These are phyloP conservation scores for Salix udensis DNA, from an alignment of 345 rosid genomes.

Conservation along the genomic window DNA sequence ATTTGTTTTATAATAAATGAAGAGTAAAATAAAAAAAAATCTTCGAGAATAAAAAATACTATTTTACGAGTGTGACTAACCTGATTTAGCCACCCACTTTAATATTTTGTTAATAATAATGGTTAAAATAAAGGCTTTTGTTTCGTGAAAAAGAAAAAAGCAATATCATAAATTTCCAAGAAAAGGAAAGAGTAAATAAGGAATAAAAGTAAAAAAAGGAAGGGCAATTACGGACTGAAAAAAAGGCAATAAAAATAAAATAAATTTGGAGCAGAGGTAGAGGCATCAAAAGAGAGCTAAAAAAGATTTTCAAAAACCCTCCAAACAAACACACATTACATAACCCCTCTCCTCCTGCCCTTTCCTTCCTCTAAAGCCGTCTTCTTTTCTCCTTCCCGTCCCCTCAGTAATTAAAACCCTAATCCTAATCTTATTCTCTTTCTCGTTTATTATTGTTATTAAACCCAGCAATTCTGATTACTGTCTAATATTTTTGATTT, in stretches of 20 bases:
- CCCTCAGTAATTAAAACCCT: conserved; percentile 20
- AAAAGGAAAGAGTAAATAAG: not conserved
- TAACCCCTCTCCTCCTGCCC: conserved; percentile 9
- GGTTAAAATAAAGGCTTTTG: no score
- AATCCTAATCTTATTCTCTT: not conserved
- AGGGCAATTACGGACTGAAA: not conserved
- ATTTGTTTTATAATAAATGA: no score
- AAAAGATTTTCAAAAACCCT: conserved; percentile 47
- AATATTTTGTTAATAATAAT: no score
- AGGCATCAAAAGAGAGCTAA: not conserved
- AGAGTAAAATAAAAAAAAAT: no score
- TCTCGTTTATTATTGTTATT: not conserved
- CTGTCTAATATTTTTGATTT: not conserved
- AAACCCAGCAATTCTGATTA: not conserved
- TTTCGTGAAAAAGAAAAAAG: not conserved
- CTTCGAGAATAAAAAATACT: no score
- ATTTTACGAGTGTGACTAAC: no score
- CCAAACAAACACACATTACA: not conserved
- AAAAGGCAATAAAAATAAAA: no score
- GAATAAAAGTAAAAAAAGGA: not conserved
- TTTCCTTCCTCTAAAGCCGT: conserved; percentile 27
- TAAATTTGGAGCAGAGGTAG: not conserved
- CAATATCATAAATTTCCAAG: not conserved
- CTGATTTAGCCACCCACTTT: no score
- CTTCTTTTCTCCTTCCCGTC: conserved; percentile 18